These are phyloP conservation scores for Penicillium italicum DNA, from an alignment of 2,329 filamentous ascomycete genomes.

Conservation along the genomic window DNA sequence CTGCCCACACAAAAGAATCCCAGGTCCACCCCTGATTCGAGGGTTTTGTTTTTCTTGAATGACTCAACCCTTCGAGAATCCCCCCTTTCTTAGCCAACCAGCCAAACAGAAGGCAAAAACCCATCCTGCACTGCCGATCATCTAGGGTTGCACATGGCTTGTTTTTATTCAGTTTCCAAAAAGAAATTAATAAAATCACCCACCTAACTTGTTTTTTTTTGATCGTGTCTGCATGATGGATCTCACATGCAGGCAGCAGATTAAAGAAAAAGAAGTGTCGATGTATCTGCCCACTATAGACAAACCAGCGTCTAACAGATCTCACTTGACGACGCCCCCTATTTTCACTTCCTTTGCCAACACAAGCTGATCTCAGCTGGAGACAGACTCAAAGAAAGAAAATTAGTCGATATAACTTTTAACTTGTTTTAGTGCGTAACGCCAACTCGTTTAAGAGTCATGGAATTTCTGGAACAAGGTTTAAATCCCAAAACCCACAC, in stretches of 20 bases:
- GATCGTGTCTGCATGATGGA: conserved; percentile 3
- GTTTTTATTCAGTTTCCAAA: not conserved
- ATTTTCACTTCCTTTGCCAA: not conserved
- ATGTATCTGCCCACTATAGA: conserved; percentile 1
- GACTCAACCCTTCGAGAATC: conserved; percentile 22
- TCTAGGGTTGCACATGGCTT: conserved; percentile 24
- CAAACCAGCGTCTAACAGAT: not conserved
- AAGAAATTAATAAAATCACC: not conserved
- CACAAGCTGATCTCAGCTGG: not conserved
- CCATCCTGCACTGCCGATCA: conserved; percentile 23
- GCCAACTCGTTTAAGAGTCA: not conserved
- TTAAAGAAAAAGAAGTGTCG: not conserved
- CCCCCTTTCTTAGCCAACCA: conserved; percentile 10
- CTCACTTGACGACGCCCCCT: not conserved
- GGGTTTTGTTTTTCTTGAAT: conserved; percentile 11
- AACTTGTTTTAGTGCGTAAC: not conserved
- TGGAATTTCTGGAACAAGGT: conserved; percentile 16
- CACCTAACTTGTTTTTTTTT: not conserved
- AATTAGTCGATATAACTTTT: not conserved
- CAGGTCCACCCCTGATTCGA: conserved; percentile 19
- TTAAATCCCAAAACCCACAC: conserved; percentile 7
- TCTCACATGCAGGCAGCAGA: conserved; percentile 10
- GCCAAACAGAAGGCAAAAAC: conserved; percentile 10
- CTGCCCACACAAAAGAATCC: conserved; percentile 17
- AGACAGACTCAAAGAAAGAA: not conserved